Conservation (phyloP, 2,329 filamentous ascomycete genomes). For the Tolypocladium pustulatum region DNA sequence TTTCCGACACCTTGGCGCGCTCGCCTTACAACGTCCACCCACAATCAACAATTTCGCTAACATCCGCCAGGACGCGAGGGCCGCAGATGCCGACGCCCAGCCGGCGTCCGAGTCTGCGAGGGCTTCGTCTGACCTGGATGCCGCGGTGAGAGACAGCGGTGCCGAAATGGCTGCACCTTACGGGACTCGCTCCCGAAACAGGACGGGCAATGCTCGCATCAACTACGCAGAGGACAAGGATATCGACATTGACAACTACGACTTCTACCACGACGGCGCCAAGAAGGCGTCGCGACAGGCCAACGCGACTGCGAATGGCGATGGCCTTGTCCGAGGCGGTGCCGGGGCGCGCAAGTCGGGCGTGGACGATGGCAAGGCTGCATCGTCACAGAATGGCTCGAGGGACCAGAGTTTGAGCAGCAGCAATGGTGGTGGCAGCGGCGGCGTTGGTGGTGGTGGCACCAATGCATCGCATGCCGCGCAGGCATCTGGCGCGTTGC, state of each 20-base stretch:
- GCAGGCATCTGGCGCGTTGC: slow-evolving; percentile 34
- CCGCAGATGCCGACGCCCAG: slow-evolving; percentile 22
- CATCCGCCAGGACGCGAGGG: slow-evolving; percentile 21
- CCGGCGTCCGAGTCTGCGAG: slow-evolving; percentile 30
- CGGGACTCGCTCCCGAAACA: slow-evolving; percentile 88
- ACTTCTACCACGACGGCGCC: slow-evolving; percentile 42
- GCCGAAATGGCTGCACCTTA: slow-evolving; percentile 57
- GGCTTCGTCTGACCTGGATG: slow-evolving; percentile 36
- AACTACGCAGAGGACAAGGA: slow-evolving; percentile 96
- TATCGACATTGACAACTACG: slow-evolving; percentile 75
- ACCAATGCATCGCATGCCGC: slow-evolving; percentile 28
- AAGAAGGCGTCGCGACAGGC: slow-evolving; percentile 46
- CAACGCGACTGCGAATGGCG: slow-evolving; percentile 23
- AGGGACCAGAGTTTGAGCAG: slow-evolving; percentile 21
- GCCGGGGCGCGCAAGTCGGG: slow-evolving; percentile 30
- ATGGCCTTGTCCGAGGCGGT: slow-evolving; percentile 22
- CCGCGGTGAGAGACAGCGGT: slow-evolving; percentile 36
- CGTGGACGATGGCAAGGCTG: slow-evolving; percentile 28
- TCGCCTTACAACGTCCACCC: slow-evolving; percentile 2
- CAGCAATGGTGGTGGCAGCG: neutral
- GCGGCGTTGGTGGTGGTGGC: slow-evolving; percentile 4
- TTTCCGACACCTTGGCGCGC: slow-evolving; percentile 1
- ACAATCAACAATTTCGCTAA: slow-evolving; percentile 5
- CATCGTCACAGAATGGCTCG: slow-evolving; percentile 21
- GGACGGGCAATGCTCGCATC: slow-evolving; percentile 65